Base-by-base conservation (phyloP, 2,329 filamentous ascomycete genomes). In the Anisogramma anomala region DNA sequence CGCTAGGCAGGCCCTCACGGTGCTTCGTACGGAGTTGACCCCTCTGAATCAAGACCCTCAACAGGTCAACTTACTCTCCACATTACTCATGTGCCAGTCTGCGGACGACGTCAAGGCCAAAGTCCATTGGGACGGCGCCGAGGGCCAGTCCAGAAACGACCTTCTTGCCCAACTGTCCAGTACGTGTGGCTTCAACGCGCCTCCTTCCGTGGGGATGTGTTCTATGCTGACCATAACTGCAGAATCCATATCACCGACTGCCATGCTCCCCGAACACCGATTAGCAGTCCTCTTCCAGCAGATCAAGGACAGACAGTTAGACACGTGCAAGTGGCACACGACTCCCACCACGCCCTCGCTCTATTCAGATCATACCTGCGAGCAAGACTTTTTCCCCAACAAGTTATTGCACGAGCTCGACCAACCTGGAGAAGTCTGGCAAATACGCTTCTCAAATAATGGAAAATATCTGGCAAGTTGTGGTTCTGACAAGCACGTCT, bases 211-310 rank as follows among this genome's bases (percentile, higher is more conserved):
- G 2, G 7, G 3, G 6, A 14, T 4, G 9, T 32, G 3, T 9
- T 32, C 30, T 18, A 27, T 15, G 28, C 45, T 58, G 40, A 64
- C 42, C 28, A 32, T 23, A 25, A 26, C 14, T 45, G 14, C 51
- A 89, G 84, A 73, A 67, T 94, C 78, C 42, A 94, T 98, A 58
- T 94, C 91, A 1, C 89, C 91, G 0, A 91, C 87, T 3, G 84
- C 94, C 33, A 96, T 98, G 88, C 82, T 98, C 41, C 91, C 91
- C 1, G 85, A 94, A 55, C 84, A 91, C 58, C 80, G 91, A 6
- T 68, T 98, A 33, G 85, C 86, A 2, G 72, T 79, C 25, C 67
- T 98, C 13, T 66, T 98, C 39, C 72, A 88, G 43, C 79, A 93
- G 50, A 79, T 94, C 27, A 94, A 95, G 57, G 72, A 81, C 47